phyloP scores from a whole-genome alignment of 2,329 filamentous ascomycete genomes.

The Aspergillus sp. region DNA sequence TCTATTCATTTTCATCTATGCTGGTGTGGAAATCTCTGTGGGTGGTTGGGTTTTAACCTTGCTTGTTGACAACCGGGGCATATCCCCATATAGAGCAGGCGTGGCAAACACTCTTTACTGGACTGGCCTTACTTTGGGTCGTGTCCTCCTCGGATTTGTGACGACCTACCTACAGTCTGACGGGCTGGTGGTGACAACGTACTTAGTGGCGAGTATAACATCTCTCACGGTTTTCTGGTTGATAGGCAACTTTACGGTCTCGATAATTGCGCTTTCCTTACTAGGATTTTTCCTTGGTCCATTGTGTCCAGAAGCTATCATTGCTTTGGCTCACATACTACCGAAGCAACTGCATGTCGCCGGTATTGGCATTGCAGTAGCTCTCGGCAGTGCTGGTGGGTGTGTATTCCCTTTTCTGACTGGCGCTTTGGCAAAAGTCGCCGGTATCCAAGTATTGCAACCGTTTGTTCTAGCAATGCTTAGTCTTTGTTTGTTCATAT shows the following conservation, averaged over 20 bases:
- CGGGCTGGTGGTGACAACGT: constrained; percentile 56
- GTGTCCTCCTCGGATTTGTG: constrained; percentile 66
- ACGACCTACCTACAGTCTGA: constrained; percentile 64
- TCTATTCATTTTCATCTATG: constrained; percentile 66
- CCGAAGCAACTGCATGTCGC: constrained; percentile 68
- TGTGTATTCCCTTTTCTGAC: constrained; percentile 35
- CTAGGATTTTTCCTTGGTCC: constrained; percentile 75
- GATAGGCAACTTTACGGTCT: constrained; percentile 66
- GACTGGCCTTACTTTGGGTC: constrained; percentile 70
- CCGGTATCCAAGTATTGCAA: constrained; percentile 54
- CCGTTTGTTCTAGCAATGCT: constrained; percentile 52
- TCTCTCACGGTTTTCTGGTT: constrained; percentile 75
- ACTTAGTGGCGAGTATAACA: constrained; percentile 58
- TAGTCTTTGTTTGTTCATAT: constrained; percentile 3
- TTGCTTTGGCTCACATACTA: constrained; percentile 66
- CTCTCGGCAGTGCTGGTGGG: constrained; percentile 67
- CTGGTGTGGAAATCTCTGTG: constrained; percentile 62
- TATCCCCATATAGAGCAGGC: constrained; percentile 61
- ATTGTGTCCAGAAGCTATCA: constrained; percentile 67
- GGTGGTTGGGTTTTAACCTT: constrained; percentile 74
- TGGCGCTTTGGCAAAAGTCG: constrained; percentile 42
- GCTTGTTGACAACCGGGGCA: constrained; percentile 65
- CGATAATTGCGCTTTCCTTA: constrained; percentile 64
- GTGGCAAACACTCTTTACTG: constrained; percentile 72
- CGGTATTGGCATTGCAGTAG: constrained; percentile 70